phyloP scores from a whole-genome alignment of 1,139 yeast genomes.

The Yamadazyma diddensiae region DNA sequence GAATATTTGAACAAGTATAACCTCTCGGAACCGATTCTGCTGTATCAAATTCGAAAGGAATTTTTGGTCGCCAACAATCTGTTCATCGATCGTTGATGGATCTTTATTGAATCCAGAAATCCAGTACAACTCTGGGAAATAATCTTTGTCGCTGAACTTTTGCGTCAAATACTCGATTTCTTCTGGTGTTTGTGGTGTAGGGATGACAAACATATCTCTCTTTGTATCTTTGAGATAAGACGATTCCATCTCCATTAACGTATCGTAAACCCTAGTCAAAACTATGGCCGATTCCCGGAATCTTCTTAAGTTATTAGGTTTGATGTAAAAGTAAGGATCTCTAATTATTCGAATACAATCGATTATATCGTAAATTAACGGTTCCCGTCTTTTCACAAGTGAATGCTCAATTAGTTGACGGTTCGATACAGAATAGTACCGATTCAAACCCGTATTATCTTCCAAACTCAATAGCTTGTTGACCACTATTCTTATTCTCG shows the following conservation, averaged over 20 bases:
- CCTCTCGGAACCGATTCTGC: slow-evolving; percentile 26
- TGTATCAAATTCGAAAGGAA: slow-evolving; percentile 26
- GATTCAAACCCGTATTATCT: slow-evolving; percentile 47
- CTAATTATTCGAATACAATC: slow-evolving; percentile 30
- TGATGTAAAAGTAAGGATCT: slow-evolving; percentile 35
- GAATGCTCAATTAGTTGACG: slow-evolving; percentile 23
- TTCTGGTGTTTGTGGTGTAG: slow-evolving; percentile 14
- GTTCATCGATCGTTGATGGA: slow-evolving; percentile 17
- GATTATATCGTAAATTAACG: slow-evolving; percentile 32
- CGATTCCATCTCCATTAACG: slow-evolving; percentile 32
- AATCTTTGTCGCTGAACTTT: slow-evolving; percentile 22
- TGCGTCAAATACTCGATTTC: slow-evolving; percentile 19
- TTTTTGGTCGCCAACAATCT: slow-evolving; percentile 25
- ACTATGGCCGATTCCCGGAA: slow-evolving; percentile 23
- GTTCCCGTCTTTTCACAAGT: slow-evolving; percentile 17
- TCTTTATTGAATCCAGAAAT: slow-evolving; percentile 24
- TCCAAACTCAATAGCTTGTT: slow-evolving; percentile 35
- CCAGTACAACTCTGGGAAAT: slow-evolving; percentile 40
- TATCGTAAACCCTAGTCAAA: slow-evolving; percentile 24
- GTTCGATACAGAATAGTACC: slow-evolving; percentile 33
- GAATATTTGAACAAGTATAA: slow-evolving; percentile 31
- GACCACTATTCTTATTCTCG: slow-evolving; percentile 34
- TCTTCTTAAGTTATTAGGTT: slow-evolving; percentile 20
- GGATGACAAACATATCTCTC: slow-evolving; percentile 8
- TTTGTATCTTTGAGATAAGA: slow-evolving; percentile 8